Evolutionary conservation across 331 rosid species (phyloP).

Genomic region (Cydonia oblonga): DNA sequence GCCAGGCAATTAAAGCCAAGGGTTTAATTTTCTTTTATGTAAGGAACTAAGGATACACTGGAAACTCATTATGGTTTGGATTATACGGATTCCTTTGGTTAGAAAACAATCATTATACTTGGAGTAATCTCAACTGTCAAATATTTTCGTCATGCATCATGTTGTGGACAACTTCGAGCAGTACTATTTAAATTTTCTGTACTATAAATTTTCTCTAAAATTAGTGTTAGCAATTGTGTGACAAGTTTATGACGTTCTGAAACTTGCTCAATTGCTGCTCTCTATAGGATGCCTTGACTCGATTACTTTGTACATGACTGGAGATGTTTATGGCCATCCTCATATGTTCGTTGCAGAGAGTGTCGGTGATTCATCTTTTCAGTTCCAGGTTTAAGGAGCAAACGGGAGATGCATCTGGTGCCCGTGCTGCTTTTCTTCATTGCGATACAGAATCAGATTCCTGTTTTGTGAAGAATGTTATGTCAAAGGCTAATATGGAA

Average conservation of each 20-base stretch:
- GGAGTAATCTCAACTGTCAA: neutral
- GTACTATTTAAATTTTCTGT: slow-evolving; percentile 8
- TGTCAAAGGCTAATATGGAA: slow-evolving; percentile 80
- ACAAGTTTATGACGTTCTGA: slow-evolving; percentile 16
- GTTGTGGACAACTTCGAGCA: slow-evolving; percentile 2
- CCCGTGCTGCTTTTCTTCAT: slow-evolving; percentile 50
- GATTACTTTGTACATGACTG: slow-evolving; percentile 43
- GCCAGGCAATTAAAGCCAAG: neutral
- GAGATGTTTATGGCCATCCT: slow-evolving; percentile 36
- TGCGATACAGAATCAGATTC: slow-evolving; percentile 49
- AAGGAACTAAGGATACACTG: neutral
- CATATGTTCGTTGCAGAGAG: slow-evolving; percentile 61
- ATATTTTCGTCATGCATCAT: neutral
- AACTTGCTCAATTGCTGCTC: slow-evolving; percentile 21
- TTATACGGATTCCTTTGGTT: neutral
- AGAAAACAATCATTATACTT: neutral
- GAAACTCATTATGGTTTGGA: neutral
- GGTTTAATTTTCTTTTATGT: neutral
- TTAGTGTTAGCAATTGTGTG: slow-evolving; percentile 1
- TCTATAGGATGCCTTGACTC: slow-evolving; percentile 39
- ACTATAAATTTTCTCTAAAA: slow-evolving; percentile 2
- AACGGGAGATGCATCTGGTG: slow-evolving; percentile 63
- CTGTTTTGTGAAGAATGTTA: slow-evolving; percentile 49
- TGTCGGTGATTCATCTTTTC: slow-evolving; percentile 67
- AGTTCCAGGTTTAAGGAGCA: slow-evolving; percentile 83